phyloP scores from a whole-genome alignment of 768 basidiomycete genomes.

The Tricholoma hemisulphureum region DNA sequence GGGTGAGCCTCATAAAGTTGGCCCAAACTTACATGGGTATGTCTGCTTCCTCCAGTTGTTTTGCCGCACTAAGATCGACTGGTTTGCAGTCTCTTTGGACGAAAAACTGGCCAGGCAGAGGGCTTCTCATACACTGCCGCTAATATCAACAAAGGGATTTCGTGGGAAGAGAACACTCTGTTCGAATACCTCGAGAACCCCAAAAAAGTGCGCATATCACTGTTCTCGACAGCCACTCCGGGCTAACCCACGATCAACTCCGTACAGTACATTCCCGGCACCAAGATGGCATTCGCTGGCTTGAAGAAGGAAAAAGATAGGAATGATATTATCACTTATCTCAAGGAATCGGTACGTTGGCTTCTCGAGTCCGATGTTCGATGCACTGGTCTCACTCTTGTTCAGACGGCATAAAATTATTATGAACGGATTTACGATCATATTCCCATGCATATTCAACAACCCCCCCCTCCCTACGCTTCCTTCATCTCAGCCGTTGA shows the following conservation, averaged over 20 bases:
- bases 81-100: constrained; percentile 68
- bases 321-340: constrained; percentile 85
- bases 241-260: constrained; percentile 1
- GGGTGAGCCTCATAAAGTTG: constrained; percentile 83
- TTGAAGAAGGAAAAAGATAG: constrained; percentile 99
- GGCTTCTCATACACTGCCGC: constrained; percentile 92
- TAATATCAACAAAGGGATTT: constrained; percentile 91
- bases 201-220: constrained; percentile 70
- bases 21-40: constrained; percentile 93
- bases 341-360: constrained; percentile 70
- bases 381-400: neutral
- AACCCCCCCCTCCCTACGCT: neutral
- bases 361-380: neutral
- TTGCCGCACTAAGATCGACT: neutral
- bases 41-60: constrained; percentile 21
- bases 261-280: constrained; percentile 85
- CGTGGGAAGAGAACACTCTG: constrained; percentile 84
- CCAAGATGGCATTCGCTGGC: constrained; percentile 98
- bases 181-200: constrained; percentile 97
- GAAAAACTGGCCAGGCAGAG: constrained; percentile 81
- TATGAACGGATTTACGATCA: neutral
- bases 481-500: neutral
- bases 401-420: constrained; percentile 5
- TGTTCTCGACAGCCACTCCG: neutral
- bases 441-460: neutral